Percentiles rank a stretch among this genome's conserved stretches.
phyloP scores from a whole-genome alignment of 768 basidiomycete species.

The Kwoniella dendrophila region DNA sequence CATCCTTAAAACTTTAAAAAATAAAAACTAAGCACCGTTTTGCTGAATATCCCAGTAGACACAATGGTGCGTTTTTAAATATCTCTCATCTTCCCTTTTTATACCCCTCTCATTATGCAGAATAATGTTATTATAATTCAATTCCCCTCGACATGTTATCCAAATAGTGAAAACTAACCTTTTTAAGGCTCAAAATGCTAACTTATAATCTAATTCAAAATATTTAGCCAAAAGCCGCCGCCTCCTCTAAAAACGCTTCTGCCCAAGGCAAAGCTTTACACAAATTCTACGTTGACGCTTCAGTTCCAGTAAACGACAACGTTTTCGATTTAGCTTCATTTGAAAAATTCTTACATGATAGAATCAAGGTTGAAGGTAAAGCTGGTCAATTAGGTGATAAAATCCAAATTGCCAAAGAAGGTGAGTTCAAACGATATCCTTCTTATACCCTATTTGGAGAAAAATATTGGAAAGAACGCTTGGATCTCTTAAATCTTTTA shows the following conservation, averaged over 20 bases:
- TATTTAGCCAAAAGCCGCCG: constrained; percentile 42
- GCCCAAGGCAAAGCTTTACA: constrained; percentile 54
- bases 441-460: background rate
- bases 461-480: background rate
- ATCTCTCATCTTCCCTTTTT: background rate
- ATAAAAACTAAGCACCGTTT: constrained; percentile 30
- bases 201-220: background rate
- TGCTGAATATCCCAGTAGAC: constrained; percentile 40
- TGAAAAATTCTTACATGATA: constrained; percentile 67
- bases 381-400: constrained; percentile 63
- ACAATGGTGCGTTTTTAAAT: constrained; percentile 31
- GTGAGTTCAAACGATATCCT: constrained; percentile 59
- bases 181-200: no score
- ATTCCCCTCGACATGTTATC: background rate
- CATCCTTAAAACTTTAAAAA: constrained; percentile 13
- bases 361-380: constrained; percentile 58
- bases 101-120: background rate
- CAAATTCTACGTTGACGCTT: constrained; percentile 57
- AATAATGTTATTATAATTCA: background rate
- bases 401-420: constrained; percentile 83
- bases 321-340: constrained; percentile 65
- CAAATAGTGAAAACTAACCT: background rate
- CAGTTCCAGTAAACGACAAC: constrained; percentile 54
- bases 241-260: constrained; percentile 30
- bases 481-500: no score